Percentiles rank a stretch among this genome's conserved stretches.
These are phyloP conservation scores for Pleurostoma richardsiae DNA, from an alignment of 2,329 filamentous ascomycete genomes.

Conservation along the genomic window DNA sequence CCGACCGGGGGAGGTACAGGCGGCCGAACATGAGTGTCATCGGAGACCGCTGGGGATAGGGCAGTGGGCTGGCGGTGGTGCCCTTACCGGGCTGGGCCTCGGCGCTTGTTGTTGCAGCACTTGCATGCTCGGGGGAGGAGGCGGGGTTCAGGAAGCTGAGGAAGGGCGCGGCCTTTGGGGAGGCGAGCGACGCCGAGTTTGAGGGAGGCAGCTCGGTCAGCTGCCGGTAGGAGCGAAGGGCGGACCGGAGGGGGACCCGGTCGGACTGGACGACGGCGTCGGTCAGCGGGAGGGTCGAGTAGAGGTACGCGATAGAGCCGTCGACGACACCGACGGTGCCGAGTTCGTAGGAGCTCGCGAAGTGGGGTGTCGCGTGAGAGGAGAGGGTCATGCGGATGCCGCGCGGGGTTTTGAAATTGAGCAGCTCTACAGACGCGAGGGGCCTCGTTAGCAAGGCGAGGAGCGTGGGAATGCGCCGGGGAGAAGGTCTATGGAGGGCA, in stretches of 20 bases:
- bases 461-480: not conserved
- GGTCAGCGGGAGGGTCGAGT: constrained; percentile 76
- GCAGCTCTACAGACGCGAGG: constrained; percentile 53
- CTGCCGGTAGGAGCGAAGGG: constrained; percentile 79
- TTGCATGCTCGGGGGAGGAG: constrained; percentile 1
- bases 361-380: constrained; percentile 86
- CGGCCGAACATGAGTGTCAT: constrained; percentile 66
- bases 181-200: constrained; percentile 3
- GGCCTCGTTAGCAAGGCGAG: not conserved
- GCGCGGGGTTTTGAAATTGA: constrained; percentile 82
- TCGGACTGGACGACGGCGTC: constrained; percentile 66
- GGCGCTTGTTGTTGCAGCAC: constrained; percentile 2
- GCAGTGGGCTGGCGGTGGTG: not conserved
- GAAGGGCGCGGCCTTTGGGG: not conserved
- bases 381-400: constrained; percentile 84
- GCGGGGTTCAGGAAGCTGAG: not conserved
- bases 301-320: constrained; percentile 95
- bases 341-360: constrained; percentile 89
- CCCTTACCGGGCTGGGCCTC: constrained; percentile 3
- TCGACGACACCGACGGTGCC: constrained; percentile 88
- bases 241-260: constrained; percentile 67
- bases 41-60: constrained; percentile 1
- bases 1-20: constrained; percentile 77
- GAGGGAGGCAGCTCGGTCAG: constrained; percentile 54
- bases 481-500: not conserved